phyloP scores from a whole-genome alignment of 345 rosid genomes.

The Combretum micranthum region DNA sequence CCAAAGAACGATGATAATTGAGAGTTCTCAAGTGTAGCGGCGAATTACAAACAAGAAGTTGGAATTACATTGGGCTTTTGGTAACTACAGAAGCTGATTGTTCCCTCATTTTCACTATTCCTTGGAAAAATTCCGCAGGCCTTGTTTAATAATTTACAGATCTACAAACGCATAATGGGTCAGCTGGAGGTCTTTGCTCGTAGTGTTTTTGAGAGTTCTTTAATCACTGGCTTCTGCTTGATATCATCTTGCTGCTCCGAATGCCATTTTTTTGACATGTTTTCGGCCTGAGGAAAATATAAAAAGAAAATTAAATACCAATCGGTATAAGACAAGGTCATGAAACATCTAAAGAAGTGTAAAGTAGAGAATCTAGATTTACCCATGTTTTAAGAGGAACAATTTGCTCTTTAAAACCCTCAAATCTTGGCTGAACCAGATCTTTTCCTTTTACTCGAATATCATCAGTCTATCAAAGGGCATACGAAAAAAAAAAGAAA shows the following conservation, averaged over 20 bases:
- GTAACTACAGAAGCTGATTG: too few relatives aligned
- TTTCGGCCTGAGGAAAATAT: conserved; percentile 38
- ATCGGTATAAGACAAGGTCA: too few relatives aligned
- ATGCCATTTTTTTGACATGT: conserved; percentile 67
- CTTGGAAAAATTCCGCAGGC: too few relatives aligned
- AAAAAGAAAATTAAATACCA: too few relatives aligned
- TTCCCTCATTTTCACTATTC: too few relatives aligned
- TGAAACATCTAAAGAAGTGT: too few relatives aligned
- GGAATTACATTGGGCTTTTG: too few relatives aligned
- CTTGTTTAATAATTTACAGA: too few relatives aligned
- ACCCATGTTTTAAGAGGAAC: conserved; percentile 73
- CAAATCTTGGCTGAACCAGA: conserved; percentile 54
- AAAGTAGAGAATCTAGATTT: neutral
- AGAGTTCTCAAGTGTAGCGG: neutral
- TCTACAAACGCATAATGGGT: conserved; percentile 2
- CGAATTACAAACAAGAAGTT: too few relatives aligned
- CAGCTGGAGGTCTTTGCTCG: conserved; percentile 37
- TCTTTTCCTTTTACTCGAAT: conserved; percentile 50
- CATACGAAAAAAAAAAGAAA: too few relatives aligned
- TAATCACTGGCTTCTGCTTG: conserved; percentile 61
- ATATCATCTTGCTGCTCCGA: conserved; percentile 31
- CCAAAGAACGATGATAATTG: too few relatives aligned
- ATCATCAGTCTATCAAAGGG: conserved; percentile 45
- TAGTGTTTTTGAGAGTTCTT: conserved; percentile 62
- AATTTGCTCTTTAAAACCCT: conserved; percentile 44